A percentile compares a stretch with the other conserved stretches of the same genome.
phyloP scores from a whole-genome alignment of 2,329 filamentous ascomycete species.

The Cordyceps cicadae region DNA sequence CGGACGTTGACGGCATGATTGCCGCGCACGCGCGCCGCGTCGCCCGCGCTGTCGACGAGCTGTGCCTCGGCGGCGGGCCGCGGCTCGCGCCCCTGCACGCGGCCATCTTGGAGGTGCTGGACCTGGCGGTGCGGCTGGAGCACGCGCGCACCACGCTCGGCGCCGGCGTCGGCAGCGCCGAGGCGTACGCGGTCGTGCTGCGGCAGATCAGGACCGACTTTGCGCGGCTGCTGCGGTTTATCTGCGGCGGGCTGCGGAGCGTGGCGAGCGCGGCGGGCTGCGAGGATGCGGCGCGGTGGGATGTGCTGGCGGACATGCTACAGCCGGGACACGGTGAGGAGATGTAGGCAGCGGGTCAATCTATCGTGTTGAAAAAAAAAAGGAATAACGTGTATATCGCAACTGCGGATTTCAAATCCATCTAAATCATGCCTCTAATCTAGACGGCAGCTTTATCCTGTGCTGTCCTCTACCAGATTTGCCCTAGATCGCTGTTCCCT shows the following conservation, averaged over 20 bases:
- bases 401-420: background rate
- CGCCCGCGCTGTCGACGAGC: slow-evolving; percentile 49
- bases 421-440: background rate
- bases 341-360: background rate
- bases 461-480: background rate
- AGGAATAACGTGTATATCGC: background rate
- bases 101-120: slow-evolving; percentile 61
- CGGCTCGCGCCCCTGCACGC: slow-evolving; percentile 60
- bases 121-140: slow-evolving; percentile 59
- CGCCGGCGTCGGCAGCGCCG: slow-evolving; percentile 16
- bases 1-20: slow-evolving; percentile 71
- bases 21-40: slow-evolving; percentile 54
- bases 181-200: slow-evolving; percentile 42
- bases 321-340: slow-evolving; percentile 30
- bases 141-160: slow-evolving; percentile 31
- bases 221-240: slow-evolving; percentile 53
- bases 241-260: slow-evolving; percentile 59
- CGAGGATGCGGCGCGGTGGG: slow-evolving; percentile 50
- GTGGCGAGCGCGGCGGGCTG: slow-evolving; percentile 62
- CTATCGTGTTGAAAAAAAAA: background rate
- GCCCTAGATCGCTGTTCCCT: background rate
- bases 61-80: slow-evolving; percentile 55
- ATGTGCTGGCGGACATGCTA: slow-evolving; percentile 65
- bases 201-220: slow-evolving; percentile 49
- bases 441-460: background rate